A percentile compares a stretch with the other conserved stretches of the same genome.
These are phyloP conservation scores for Lactarius vividus DNA, from an alignment of 768 basidiomycete genomes.

Conservation along the genomic window DNA sequence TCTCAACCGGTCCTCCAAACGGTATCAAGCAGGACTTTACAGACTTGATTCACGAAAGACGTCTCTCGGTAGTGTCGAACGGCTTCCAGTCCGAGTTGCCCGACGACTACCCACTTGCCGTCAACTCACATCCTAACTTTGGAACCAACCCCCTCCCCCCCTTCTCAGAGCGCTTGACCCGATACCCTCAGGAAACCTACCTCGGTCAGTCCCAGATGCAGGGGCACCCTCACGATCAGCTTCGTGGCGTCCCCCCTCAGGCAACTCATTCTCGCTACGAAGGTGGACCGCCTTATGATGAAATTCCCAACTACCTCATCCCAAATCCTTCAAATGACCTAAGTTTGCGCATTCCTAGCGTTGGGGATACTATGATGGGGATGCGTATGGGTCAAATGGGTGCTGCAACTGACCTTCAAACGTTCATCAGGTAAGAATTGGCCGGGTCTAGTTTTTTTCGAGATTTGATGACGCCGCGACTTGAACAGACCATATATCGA, in stretches of 20 bases:
- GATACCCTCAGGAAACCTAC: conserved; percentile 54
- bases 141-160: conserved; percentile 40
- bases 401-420: conserved; percentile 68
- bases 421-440: conserved; percentile 66
- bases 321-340: conserved; percentile 54
- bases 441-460: neutral
- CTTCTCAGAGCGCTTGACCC: conserved; percentile 53
- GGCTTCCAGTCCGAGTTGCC: conserved; percentile 57
- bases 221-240: conserved; percentile 52
- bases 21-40: conserved; percentile 50
- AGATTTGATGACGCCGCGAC: conserved; percentile 15
- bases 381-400: conserved; percentile 57
- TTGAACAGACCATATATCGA: conserved; percentile 69
- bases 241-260: conserved; percentile 69
- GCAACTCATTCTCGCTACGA: conserved; percentile 65
- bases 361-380: conserved; percentile 60
- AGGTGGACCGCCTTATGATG: conserved; percentile 52
- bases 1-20: conserved; percentile 44
- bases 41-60: conserved; percentile 61
- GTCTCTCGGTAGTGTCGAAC: conserved; percentile 44
- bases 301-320: conserved; percentile 56
- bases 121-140: conserved; percentile 48
- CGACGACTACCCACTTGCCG: conserved; percentile 57
- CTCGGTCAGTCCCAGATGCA: conserved; percentile 54
- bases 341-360: conserved; percentile 57